These are phyloP conservation scores for Trichoderma semiorbis DNA, from an alignment of 2,329 filamentous ascomycete species.

Conservation along the genomic window DNA sequence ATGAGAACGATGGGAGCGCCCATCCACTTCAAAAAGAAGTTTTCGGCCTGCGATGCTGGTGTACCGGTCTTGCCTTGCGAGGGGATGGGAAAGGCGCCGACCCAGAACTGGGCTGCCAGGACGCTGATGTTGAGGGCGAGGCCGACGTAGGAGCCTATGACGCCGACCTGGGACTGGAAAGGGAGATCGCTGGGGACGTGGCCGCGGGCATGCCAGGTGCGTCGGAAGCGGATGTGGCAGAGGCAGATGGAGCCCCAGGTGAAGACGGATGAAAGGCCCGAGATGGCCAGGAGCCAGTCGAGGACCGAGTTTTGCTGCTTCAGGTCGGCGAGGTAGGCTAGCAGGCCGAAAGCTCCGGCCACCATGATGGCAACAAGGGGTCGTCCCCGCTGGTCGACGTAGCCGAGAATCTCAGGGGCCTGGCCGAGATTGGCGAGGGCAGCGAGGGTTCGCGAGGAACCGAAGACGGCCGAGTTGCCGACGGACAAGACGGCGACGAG, in stretches of 20 bases:
- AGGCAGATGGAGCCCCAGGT: conserved; percentile 84
- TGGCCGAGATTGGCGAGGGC: conserved; percentile 85
- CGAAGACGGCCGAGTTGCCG: conserved; percentile 87
- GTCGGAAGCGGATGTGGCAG: conserved; percentile 88
- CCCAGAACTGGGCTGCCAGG: conserved; percentile 83
- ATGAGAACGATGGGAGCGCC: conserved; percentile 64
- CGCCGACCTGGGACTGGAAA: conserved; percentile 75
- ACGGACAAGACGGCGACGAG: conserved; percentile 86
- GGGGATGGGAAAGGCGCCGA: conserved; percentile 72
- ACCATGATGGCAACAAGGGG: conserved; percentile 70
- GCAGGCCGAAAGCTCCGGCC: conserved; percentile 64
- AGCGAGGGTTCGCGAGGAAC: conserved; percentile 83
- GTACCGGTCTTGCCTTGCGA: conserved; percentile 37
- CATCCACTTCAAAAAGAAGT: conserved; percentile 72
- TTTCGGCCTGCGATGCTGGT: conserved; percentile 47
- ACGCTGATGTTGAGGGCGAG: conserved; percentile 72
- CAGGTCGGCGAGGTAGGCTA: conserved; percentile 71
- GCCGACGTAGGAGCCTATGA: conserved; percentile 77
- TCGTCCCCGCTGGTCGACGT: conserved; percentile 78
- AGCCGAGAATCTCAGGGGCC: conserved; percentile 71
- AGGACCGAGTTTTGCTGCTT: conserved; percentile 59
- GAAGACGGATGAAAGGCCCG: conserved; percentile 68
- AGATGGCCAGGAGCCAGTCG: conserved; percentile 71
- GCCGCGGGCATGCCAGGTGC: conserved; percentile 68
- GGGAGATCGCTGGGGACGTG: conserved; percentile 73